Evolutionary conservation across 805 yeast species (phyloP).

Genomic region (Myxozyma mucilagina): DNA sequence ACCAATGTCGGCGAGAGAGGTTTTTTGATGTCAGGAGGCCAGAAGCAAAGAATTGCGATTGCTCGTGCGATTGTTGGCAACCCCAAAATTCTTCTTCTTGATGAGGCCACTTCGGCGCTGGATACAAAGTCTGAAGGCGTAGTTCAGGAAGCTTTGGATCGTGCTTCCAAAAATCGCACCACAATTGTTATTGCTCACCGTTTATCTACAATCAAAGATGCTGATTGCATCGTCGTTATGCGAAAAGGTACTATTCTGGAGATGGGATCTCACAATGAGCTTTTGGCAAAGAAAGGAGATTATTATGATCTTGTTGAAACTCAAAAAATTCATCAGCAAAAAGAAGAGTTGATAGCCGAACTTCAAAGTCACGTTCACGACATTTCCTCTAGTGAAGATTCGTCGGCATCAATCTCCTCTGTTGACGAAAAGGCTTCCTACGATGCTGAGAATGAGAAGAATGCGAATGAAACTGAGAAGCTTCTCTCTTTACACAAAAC

Average conservation of each 20-base stretch:
- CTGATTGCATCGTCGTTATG: conserved; percentile 51
- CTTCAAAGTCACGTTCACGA: conserved; percentile 16
- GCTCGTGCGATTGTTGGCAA: conserved; percentile 59
- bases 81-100: conserved; percentile 58
- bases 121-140: conserved; percentile 63
- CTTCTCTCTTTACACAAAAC: conserved; percentile 16
- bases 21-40: conserved; percentile 66
- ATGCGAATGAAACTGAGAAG: conserved; percentile 6
- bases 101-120: conserved; percentile 68
- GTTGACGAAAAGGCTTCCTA: conserved; percentile 16
- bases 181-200: conserved; percentile 57
- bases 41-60: conserved; percentile 63
- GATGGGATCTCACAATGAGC: conserved; percentile 42
- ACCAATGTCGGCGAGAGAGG: conserved; percentile 55
- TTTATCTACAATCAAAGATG: conserved; percentile 52
- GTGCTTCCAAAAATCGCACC: conserved; percentile 42
- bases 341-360: conserved; percentile 26
- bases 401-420: neutral
- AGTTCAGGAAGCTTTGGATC: conserved; percentile 53
- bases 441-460: conserved; percentile 13
- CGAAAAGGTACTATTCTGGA: conserved; percentile 49
- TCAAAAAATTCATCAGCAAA: conserved; percentile 32
- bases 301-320: conserved; percentile 38
- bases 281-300: conserved; percentile 35
- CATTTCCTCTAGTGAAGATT: neutral